Base-by-base conservation (phyloP, 1,284 basidiomycete genomes). In the Stereum hirsutum region DNA sequence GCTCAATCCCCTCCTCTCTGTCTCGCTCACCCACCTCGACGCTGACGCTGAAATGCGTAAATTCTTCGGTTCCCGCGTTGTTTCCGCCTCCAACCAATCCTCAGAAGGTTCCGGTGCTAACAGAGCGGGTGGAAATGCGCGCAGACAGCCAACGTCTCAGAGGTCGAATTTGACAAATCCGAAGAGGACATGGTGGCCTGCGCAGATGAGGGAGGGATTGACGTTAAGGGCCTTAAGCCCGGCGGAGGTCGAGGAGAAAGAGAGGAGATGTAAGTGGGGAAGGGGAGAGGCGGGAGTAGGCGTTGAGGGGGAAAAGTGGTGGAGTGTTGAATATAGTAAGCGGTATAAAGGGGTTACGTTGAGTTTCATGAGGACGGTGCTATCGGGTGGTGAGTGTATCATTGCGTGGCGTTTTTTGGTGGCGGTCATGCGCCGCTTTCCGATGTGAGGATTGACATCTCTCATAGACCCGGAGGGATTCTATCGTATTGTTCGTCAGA, bases 11-110 rank as follows among this genome's bases (percentile, higher is more conserved):
- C 72, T 94, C 1, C 70, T 95, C 5, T 68, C 82, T 0, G 79
- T 93, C 4, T 89, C 88, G 0, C 65, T 83, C 1, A 69, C 81
- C 42, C 74, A 90, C 53, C 77, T 96, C 14, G 91, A 96, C 48
- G 73, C 81, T 8, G 90, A 94, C 45, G 81, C 82, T 0, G 93
- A 97, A 59, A 75, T 96, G 61, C 81, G 86, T 45, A 84, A 80
- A 49, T 94, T 96, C 72, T 97, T 97, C 55, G 93, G 93, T 1
- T 76, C 88, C 6, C 88, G 84, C 57, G 90, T 95, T 42, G 75
- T 95, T 12, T 67, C 78, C 47, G 71, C 76, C 1, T 70, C 69
- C 11, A 74, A 74, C 46, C 68, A 74, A 2, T 68, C 69, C 39
- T 56, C 68, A 2, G 52, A 54, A 8, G 44, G 52, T 12, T 41